These are phyloP conservation scores for Fragilaria radians DNA, from an alignment of 108 stramenopile genomes.

Conservation along the genomic window DNA sequence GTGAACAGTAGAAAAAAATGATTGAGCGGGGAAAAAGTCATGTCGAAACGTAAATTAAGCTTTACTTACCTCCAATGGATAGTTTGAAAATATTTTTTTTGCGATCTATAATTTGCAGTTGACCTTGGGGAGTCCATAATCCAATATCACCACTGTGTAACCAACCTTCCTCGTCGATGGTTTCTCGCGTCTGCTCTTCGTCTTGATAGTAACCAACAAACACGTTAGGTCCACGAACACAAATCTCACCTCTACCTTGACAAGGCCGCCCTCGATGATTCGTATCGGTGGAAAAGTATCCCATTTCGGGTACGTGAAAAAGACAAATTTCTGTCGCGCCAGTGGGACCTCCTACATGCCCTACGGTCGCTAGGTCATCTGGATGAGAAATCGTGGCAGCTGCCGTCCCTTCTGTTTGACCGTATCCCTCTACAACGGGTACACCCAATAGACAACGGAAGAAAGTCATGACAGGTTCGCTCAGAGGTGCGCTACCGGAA, in stretches of 20 bases:
- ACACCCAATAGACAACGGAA: conserved; percentile 85
- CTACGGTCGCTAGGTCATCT: conserved; percentile 72
- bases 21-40: not conserved
- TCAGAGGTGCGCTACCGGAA: conserved; percentile 90
- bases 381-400: conserved; percentile 56
- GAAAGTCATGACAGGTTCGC: conserved; percentile 83
- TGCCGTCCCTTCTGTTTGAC: conserved; percentile 93
- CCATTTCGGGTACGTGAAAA: conserved; percentile 94
- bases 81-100: conserved; percentile 99
- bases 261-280: conserved; percentile 72
- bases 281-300: conserved; percentile 82
- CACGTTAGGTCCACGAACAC: conserved; percentile 88
- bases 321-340: conserved; percentile 80
- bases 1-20: not conserved
- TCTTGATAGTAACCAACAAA: conserved; percentile 97
- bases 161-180: conserved; percentile 94
- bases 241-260: conserved; percentile 91
- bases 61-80: conserved; percentile 74
- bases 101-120: conserved; percentile 93
- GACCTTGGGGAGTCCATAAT: conserved; percentile 87
- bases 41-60: not conserved
- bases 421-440: conserved; percentile 95
- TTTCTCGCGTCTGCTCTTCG: conserved; percentile 86
- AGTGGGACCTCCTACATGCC: conserved; percentile 92
- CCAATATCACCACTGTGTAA: conserved; percentile 96